Conservation (phyloP, 176 grass and related monocot species). For the Musa schizocarpa region DNA sequence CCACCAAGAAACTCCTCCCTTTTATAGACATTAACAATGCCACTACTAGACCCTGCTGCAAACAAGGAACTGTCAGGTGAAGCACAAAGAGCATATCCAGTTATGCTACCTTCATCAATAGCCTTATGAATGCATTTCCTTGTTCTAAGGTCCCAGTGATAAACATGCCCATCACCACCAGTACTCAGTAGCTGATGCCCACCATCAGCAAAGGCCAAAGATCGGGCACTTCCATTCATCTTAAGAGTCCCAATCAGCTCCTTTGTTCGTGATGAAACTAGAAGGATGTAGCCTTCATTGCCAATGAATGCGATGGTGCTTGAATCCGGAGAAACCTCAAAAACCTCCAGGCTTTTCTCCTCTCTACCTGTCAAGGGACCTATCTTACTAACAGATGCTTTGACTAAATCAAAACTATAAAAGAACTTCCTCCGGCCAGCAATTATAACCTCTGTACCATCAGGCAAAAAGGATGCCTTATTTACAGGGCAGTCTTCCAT, state of each 20-base stretch:
- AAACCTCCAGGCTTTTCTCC: conserved; percentile 68
- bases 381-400: conserved; percentile 47
- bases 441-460: conserved; percentile 72
- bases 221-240: conserved; percentile 68
- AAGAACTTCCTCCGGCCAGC: conserved; percentile 72
- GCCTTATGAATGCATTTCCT: conserved; percentile 74
- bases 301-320: conserved; percentile 72
- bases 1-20: conserved; percentile 64
- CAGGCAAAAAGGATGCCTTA: conserved; percentile 66
- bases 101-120: conserved; percentile 55
- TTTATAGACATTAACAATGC: conserved; percentile 70
- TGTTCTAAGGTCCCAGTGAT: conserved; percentile 77
- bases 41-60: conserved; percentile 52
- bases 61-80: conserved; percentile 52
- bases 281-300: conserved; percentile 74
- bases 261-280: conserved; percentile 71
- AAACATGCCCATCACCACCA: conserved; percentile 64
- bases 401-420: conserved; percentile 78
- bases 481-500: conserved; percentile 46
- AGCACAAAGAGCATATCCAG: conserved; percentile 41
- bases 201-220: conserved; percentile 55
- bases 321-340: conserved; percentile 85
- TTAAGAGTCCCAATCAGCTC: conserved; percentile 77
- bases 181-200: conserved; percentile 55
- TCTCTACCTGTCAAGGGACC: conserved; percentile 62